Evolutionary conservation across 768 basidiomycete species (phyloP).

Genomic region (Suillus weaverae): DNA sequence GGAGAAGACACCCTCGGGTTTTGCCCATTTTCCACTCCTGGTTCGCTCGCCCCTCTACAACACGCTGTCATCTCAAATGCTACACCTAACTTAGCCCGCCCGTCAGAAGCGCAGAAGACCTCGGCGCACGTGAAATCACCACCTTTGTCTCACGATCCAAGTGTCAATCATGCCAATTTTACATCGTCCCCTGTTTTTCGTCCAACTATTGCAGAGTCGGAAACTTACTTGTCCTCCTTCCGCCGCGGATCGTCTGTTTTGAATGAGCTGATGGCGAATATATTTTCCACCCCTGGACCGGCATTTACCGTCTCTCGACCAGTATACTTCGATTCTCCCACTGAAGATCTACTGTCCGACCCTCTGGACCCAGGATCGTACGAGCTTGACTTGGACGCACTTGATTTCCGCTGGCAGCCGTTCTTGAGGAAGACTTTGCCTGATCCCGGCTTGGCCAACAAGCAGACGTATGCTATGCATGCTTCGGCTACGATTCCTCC

Average conservation of each 20-base stretch:
- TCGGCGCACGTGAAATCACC: too few species aligned
- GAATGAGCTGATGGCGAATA: constrained; percentile 11
- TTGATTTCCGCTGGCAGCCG: constrained; percentile 60
- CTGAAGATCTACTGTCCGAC: constrained; percentile 47
- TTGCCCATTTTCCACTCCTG: constrained; percentile 1
- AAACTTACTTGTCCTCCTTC: not conserved
- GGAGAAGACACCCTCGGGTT: not conserved
- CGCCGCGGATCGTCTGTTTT: not conserved
- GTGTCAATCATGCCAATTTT: not conserved
- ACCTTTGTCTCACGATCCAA: not conserved
- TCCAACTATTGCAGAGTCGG: not conserved
- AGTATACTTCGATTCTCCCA: constrained; percentile 53
- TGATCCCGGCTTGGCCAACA: not conserved
- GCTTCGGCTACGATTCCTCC: not conserved
- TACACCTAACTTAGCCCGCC: not conserved
- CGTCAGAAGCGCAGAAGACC: not conserved
- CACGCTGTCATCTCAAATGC: not conserved
- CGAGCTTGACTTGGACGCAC: constrained; percentile 37
- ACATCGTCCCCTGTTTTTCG: not conserved
- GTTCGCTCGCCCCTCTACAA: not conserved
- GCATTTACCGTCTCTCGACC: constrained; percentile 30
- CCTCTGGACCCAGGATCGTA: constrained; percentile 37
- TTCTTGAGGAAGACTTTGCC: constrained; percentile 36
- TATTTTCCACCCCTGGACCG: constrained; percentile 54
- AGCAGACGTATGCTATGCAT: not conserved